A percentile compares a stretch with the other conserved stretches of the same genome.
Conservation (phyloP, 306 rosid genomes). For the barrel medic (Medicago truncatula) region MtrunA17r5.0-ANR NC_053045.1:36528501-36529000, state of each 20-base stretch:
- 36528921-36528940: constrained; percentile 21
- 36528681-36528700: constrained; percentile 28
- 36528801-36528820: constrained; percentile 72
- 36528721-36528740: constrained; percentile 50
- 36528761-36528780: constrained; percentile 81
- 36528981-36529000: constrained; percentile 31
- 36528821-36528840: constrained; percentile 83
- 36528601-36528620: neutral
- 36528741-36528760: constrained; percentile 85
- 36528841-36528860: constrained; percentile 80
- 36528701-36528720: constrained; percentile 53
- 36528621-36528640: constrained; percentile 10
- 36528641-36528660: neutral
- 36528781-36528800: constrained; percentile 72
- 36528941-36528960: constrained; percentile 16
- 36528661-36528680: constrained; percentile 9
- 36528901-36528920: constrained; percentile 15
- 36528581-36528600: constrained; percentile 10
- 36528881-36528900: constrained; percentile 25
- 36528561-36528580: neutral
- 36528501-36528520: neutral
- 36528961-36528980: constrained; percentile 24
- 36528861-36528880: constrained; percentile 36
- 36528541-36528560: neutral
- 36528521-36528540: neutral